These are phyloP conservation scores for Cyberlindnera euphorbiae DNA, from an alignment of 805 yeast genomes.

Conservation along the genomic window DNA sequence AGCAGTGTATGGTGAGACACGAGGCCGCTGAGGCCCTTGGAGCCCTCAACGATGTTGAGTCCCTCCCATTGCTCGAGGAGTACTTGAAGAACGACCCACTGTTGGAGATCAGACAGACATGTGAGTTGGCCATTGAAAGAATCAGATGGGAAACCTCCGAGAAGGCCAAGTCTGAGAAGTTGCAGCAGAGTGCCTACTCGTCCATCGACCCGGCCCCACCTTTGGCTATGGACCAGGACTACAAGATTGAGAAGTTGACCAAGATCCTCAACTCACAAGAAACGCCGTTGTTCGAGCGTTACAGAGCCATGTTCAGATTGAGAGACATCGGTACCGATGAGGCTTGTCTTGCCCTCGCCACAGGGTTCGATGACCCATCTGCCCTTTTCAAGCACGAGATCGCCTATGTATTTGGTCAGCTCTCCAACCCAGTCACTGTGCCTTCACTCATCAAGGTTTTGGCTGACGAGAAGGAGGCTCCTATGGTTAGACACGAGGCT, in stretches of 20 bases:
- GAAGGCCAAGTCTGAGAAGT: conserved; percentile 55
- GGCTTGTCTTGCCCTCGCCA: conserved; percentile 86
- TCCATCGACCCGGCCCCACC: conserved; percentile 99
- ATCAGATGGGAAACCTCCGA: conserved; percentile 87
- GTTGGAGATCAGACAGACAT: conserved; percentile 90
- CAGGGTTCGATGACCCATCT: conserved; percentile 84
- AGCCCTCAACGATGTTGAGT: conserved; percentile 80
- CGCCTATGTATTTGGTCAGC: conserved; percentile 97
- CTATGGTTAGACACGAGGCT: conserved; percentile 99
- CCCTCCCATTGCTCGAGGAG: conserved; percentile 59
- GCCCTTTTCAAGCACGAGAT: conserved; percentile 97
- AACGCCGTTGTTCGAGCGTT: conserved; percentile 83
- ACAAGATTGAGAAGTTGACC: conserved; percentile 63
- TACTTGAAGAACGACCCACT: conserved; percentile 71
- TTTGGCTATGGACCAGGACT: conserved; percentile 57
- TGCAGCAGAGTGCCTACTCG: conserved; percentile 73
- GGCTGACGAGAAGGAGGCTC: conserved; percentile 75
- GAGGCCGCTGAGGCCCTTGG: conserved; percentile 99
- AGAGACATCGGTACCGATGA: conserved; percentile 93
- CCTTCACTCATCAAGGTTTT: conserved; percentile 83
- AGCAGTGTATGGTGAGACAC: conserved; percentile 96
- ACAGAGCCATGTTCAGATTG: conserved; percentile 96
- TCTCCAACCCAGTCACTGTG: conserved; percentile 88
- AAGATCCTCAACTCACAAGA: conserved; percentile 68
- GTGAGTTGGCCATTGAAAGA: conserved; percentile 94